A percentile compares a stretch with the other conserved stretches of the same genome.
Evolutionary conservation across 352 stramenopile genomes (phyloP).

Genomic region (Globisporangium carolinianum): DNA sequence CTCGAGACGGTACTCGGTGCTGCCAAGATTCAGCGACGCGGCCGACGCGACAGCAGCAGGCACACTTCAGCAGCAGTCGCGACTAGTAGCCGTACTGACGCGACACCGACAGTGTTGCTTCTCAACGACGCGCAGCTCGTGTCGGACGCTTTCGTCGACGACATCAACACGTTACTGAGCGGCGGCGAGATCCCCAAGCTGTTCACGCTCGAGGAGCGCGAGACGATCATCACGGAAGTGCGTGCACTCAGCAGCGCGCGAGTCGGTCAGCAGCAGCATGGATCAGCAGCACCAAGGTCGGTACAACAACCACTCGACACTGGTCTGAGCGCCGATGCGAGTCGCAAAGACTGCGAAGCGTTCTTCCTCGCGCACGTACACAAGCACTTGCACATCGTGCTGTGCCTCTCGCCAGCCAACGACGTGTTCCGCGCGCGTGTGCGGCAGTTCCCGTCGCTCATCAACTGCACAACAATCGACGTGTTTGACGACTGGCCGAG

Average conservation of each 20-base stretch:
- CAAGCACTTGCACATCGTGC: slow-evolving; percentile 86
- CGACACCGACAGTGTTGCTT: slow-evolving; percentile 55
- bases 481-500: slow-evolving; percentile 92
- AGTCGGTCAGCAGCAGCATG: slow-evolving; percentile 1
- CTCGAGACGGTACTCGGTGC: slow-evolving; percentile 25
- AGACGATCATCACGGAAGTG: slow-evolving; percentile 69
- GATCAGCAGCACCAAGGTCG: too few relatives aligned
- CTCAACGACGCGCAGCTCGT: slow-evolving; percentile 82
- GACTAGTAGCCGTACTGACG: background rate
- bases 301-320: background rate
- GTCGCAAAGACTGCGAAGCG: slow-evolving; percentile 63
- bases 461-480: slow-evolving; percentile 93
- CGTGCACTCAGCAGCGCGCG: slow-evolving; percentile 21
- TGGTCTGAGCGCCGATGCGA: slow-evolving; percentile 5
- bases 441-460: slow-evolving; percentile 88
- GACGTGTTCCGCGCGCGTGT: slow-evolving; percentile 79
- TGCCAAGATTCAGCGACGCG: too few relatives aligned
- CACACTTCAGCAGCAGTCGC: background rate
- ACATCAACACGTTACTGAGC: slow-evolving; percentile 87
- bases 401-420: slow-evolving; percentile 84
- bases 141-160: slow-evolving; percentile 81
- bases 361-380: slow-evolving; percentile 80
- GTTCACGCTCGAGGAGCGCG: slow-evolving; percentile 79
- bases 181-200: slow-evolving; percentile 83
- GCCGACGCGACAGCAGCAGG: background rate